These are phyloP conservation scores for Chrysanthemum lavandulifolium DNA, from an alignment of 129 eudicot genomes.

Conservation along the genomic window DNA sequence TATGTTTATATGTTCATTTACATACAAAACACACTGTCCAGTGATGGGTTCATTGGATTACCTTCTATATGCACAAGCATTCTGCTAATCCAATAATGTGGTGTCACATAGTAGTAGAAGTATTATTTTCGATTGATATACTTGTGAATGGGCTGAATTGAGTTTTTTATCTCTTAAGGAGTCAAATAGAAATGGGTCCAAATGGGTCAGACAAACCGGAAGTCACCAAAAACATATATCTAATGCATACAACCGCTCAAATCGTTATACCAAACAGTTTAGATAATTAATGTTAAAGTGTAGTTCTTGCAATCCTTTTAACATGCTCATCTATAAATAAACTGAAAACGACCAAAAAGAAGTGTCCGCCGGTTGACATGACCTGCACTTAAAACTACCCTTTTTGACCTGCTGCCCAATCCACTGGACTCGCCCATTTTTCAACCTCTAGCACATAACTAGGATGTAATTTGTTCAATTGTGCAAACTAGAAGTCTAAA, in stretches of 20 bases:
- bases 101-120: no score
- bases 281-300: no score
- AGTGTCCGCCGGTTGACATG: no score
- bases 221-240: neutral
- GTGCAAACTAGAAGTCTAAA: constrained; percentile 8
- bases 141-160: no score
- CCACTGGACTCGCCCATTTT: neutral
- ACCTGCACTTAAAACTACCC: neutral
- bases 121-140: no score
- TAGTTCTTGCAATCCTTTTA: no score
- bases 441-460: neutral
- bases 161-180: no score
- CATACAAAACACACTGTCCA: neutral
- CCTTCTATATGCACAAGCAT: neutral
- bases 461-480: neutral
- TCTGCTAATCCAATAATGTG: neutral
- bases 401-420: neutral
- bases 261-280: neutral
- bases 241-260: neutral
- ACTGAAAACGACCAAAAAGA: no score
- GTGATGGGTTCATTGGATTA: neutral
- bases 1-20: neutral
- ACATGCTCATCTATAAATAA: no score
- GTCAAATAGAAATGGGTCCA: no score
- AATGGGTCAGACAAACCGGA: neutral